phyloP scores from a whole-genome alignment of 495 filamentous ascomycete species.

The Aspergillus ellipticus region DNA sequence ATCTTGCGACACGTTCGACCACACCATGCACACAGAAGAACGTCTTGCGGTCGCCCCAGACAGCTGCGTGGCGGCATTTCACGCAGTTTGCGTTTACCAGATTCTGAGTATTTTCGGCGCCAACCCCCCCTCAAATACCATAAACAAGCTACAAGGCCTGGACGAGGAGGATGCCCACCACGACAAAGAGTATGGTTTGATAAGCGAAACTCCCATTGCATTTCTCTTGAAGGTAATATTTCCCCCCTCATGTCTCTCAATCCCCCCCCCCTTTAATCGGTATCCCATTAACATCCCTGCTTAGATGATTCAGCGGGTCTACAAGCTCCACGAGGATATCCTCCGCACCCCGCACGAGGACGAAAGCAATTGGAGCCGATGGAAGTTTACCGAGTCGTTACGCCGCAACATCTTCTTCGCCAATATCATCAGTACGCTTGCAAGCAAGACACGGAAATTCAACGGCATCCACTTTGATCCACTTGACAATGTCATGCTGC shows the following conservation, averaged over 20 bases:
- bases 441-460: neutral
- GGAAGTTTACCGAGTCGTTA: slow-evolving; percentile 21
- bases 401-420: slow-evolving; percentile 20
- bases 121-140: slow-evolving; percentile 1
- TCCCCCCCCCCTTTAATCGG: neutral
- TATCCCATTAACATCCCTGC: neutral
- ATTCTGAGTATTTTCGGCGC: slow-evolving; percentile 15
- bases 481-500: slow-evolving; percentile 7
- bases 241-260: neutral
- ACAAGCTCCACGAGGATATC: slow-evolving; percentile 1
- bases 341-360: slow-evolving; percentile 8
- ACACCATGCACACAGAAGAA: slow-evolving; percentile 10
- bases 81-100: slow-evolving; percentile 19
- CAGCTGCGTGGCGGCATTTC: slow-evolving; percentile 15
- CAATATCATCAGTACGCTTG: slow-evolving; percentile 17
- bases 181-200: neutral
- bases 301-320: slow-evolving; percentile 15
- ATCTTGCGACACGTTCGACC: slow-evolving; percentile 13
- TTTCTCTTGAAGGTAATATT: slow-evolving; percentile 14
- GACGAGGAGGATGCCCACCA: neutral
- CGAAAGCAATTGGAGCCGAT: slow-evolving; percentile 15
- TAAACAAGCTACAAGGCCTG: neutral
- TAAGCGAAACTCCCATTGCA: slow-evolving; percentile 6
- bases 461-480: slow-evolving; percentile 16
- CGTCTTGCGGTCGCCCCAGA: slow-evolving; percentile 10